Percentiles rank a stretch among this genome's conserved stretches.
These are phyloP conservation scores for Fusarium sp. DNA, from an alignment of 2,329 filamentous ascomycete genomes.

Conservation along the genomic window DNA sequence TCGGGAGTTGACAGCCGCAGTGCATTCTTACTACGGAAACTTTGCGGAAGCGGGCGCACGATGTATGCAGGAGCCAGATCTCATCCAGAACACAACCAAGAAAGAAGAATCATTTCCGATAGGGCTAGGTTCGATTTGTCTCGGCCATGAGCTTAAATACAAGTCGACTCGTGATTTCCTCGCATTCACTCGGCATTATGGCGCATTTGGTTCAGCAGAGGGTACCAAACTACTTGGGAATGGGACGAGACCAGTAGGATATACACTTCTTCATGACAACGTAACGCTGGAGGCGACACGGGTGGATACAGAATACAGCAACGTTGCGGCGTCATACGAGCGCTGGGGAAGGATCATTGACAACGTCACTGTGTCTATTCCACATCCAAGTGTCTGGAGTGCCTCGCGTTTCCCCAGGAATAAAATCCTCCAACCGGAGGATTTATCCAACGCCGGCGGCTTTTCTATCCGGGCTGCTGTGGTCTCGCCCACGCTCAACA, in stretches of 20 bases:
- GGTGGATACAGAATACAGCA: neutral
- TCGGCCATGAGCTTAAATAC: neutral
- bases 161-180: neutral
- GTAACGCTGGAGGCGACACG: neutral
- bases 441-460: neutral
- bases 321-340: neutral
- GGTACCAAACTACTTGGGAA: too few species aligned
- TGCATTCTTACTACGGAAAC: neutral
- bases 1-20: neutral
- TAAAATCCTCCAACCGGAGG: neutral
- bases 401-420: neutral
- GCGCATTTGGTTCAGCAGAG: too few species aligned
- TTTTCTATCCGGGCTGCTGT: neutral
- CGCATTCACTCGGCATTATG: too few species aligned
- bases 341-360: neutral
- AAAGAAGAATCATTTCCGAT: too few species aligned
- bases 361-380: neutral
- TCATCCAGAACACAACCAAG: neutral
- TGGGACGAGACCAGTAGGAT: too few species aligned
- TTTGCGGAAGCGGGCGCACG: neutral
- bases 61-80: neutral
- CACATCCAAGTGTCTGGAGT: neutral
- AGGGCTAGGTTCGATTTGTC: neutral
- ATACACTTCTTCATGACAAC: neutral
- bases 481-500: neutral